phyloP scores from a whole-genome alignment of 345 rosid genomes.

The Aegle marmelos region DNA sequence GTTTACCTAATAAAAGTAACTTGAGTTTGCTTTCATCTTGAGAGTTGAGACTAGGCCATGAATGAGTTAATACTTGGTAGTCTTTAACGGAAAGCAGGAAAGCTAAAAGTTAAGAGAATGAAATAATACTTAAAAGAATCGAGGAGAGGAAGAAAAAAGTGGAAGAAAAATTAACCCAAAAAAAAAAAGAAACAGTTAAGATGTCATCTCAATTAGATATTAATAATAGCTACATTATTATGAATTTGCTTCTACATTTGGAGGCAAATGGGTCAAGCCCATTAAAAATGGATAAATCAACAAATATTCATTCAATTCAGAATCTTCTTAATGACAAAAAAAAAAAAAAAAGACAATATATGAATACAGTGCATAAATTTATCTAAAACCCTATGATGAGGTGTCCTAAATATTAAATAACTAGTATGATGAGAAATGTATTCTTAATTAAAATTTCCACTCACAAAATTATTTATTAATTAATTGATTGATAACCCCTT shows the following conservation, averaged over 20 bases:
- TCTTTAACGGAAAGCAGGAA: too few species aligned
- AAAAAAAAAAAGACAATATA: background rate
- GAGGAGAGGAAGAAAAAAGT: background rate
- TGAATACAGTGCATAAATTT: background rate
- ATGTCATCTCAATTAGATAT: background rate
- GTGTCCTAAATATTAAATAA: background rate
- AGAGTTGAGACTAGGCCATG: background rate
- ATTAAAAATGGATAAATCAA: background rate
- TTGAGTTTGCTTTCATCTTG: background rate
- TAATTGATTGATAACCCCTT: too few species aligned
- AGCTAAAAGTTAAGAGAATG: too few species aligned
- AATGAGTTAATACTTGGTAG: background rate
- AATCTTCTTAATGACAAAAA: too few species aligned
- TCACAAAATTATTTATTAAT: too few species aligned
- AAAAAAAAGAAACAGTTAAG: background rate
- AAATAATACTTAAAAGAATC: background rate
- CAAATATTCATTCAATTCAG: background rate
- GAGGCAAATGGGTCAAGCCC: constrained; percentile 2
- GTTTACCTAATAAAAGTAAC: too few species aligned
- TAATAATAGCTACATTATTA: background rate
- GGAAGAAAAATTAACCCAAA: background rate
- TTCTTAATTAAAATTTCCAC: too few species aligned
- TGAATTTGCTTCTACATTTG: background rate
- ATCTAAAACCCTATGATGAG: background rate
- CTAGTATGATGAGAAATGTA: background rate